Base-by-base conservation (phyloP, 73 alveolate species). In the Loxodes magnus region DNA sequence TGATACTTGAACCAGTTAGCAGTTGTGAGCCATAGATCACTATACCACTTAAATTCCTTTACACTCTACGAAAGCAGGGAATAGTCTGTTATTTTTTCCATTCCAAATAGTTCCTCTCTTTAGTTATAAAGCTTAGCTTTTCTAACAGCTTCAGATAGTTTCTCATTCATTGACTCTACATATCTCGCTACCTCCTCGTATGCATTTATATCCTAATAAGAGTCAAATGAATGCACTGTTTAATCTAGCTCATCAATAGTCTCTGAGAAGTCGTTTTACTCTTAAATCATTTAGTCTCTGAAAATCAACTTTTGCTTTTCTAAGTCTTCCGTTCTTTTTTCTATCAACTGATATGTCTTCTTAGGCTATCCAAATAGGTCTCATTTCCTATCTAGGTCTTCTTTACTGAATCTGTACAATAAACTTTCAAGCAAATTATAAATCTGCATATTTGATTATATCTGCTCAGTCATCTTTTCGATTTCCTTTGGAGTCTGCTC, bases 1-100 rank as follows among this genome's bases (percentile, higher is more conserved):
- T 80, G 83, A 17, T 64, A 41, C 22, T 74, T 70, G 50, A 43
- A 51, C 93, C 96, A 85, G 36, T 74, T 55, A 43, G 77, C 70
- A 0, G 89, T 77, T 3, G 96, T 85, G 21, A 77, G 43, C 96
- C 96, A 84, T 27, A 84, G 77, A 55, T 84, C 78, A 27, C 86
- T 71, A 66, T 79, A 84, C 14, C 93, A 93, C 49, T 63, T 51
- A 60, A 84, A 84, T 28, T 79, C 96, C 59, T 84, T 84, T 0
- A 66, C 97, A 80, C 85, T 71, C 50, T 84, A 79, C 35, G 71
- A 78, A 17, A 92, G 87, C 51, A 74, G 64, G 5, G 94, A 67
- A 71, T 93, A 92, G 73, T 92, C 99, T 34, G 96, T 92, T 53
- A 79, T 64, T n/a, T n/a, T n/a, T 29, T 88, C 95, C 51, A 79